phyloP scores from a whole-genome alignment of 768 basidiomycete genomes.

The Termitomyces sp. region DNA sequence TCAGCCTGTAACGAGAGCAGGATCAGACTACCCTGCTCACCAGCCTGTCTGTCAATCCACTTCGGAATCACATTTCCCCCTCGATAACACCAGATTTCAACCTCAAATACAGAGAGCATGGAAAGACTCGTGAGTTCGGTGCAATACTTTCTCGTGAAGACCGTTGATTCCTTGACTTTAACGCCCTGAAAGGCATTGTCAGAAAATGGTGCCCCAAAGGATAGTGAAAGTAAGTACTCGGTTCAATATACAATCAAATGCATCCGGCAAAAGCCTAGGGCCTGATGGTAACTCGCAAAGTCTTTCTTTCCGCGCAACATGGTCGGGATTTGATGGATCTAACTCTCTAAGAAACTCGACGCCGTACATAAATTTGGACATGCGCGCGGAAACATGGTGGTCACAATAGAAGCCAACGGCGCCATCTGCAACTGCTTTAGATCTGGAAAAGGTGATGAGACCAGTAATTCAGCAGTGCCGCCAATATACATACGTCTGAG shows the following conservation, averaged over 20 bases:
- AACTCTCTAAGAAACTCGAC: constrained; percentile 73
- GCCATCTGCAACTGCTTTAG: constrained; percentile 82
- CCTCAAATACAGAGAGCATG: constrained; percentile 75
- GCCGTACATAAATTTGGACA: constrained; percentile 79
- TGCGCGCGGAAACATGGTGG: constrained; percentile 76
- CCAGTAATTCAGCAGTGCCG: background rate
- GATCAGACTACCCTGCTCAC: constrained; percentile 22
- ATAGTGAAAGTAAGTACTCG: constrained; percentile 32
- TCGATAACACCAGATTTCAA: constrained; percentile 81
- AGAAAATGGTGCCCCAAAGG: background rate
- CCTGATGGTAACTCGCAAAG: constrained; percentile 75
- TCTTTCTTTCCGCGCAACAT: constrained; percentile 54
- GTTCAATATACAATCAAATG: constrained; percentile 75
- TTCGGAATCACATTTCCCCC: constrained; percentile 66
- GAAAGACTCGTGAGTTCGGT: constrained; percentile 74
- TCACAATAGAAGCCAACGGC: constrained; percentile 83
- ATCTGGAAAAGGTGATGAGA: constrained; percentile 33
- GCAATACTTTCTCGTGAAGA: constrained; percentile 78
- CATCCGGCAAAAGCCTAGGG: constrained; percentile 72
- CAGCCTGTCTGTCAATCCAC: constrained; percentile 65
- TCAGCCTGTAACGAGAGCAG: background rate
- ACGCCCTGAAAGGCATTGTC: constrained; percentile 38
- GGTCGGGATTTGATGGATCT: constrained; percentile 60
- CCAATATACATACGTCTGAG: constrained; percentile 53
- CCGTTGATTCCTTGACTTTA: constrained; percentile 76